Evolutionary conservation across 2,329 filamentous ascomycete genomes (phyloP), one percentile per base, ranked within the genome.

Genomic region (Penicillium sp.): DNA sequence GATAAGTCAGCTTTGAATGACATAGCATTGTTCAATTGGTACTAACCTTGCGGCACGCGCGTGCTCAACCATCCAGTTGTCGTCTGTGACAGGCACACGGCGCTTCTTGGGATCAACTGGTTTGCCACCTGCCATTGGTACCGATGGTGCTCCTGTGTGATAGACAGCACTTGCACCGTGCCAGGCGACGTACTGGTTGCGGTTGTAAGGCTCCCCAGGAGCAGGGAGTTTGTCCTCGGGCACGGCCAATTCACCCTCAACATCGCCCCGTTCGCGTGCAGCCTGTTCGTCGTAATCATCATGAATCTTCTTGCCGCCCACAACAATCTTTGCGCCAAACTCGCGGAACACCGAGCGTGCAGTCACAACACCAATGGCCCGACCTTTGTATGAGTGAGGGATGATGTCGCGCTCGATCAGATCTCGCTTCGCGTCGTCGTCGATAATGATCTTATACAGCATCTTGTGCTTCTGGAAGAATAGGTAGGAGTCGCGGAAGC

Each of bases 151-250:
- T 52, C 87, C 87, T 11, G 90, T 91, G 71, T 97, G 92, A 71
- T 99, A 99, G 21, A 99, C 94, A 34, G 90, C 88, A 72, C 93
- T 97, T 44, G 94, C 94, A 46, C 94, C 94, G 71, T 96, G 92
- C 94, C 94, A 99, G 24, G 94, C 94, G 24, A 99, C 94, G 69
- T 97, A 99, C 72, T 97, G 92, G 70, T 99, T 99, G 77, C 93
- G 92, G 80, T 99, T 97, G 81, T 99, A 99, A n/a, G 87, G 82
- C 70, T 95, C 89, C 34, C 88, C 90, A n/a, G 82, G 79, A 8
- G 83, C 83, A 23, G 92, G 84, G 37, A 92, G 83, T 56, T 82
- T 83, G 73, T 99, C 94, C 56, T 92, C 88, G 0, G 93, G 93
- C 68, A 97, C 94, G 16, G 92, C 94, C 21, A 97, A 72, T 70